Base-by-base conservation (phyloP, 2,329 filamentous ascomycete species). In the Colletotrichum agaves region DNA sequence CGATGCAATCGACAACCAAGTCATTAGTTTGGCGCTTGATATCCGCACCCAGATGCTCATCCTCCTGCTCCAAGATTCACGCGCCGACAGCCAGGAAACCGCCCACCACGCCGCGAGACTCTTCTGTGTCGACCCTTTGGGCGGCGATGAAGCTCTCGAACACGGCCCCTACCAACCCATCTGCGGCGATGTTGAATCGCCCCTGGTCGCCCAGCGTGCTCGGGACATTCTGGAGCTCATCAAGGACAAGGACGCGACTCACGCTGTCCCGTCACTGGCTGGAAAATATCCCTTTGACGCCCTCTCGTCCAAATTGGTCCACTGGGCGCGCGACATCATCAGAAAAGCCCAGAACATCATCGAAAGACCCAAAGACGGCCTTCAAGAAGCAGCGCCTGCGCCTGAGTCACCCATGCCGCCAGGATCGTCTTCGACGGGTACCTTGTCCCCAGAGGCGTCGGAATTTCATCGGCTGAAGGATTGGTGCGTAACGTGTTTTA, bases 1-100 rank as follows among this genome's bases (percentile, higher is more conserved):
- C 23, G 49, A 67, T 27, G 35, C 53, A 12, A 43, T 64, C 2
- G 70, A 71, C 13, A 44, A 74, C 3, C 67, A 71, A 4, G 67
- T 72, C 31, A 35, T 73, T 52, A 35, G 67, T 19, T 67, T 78
- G 7, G 76, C 76, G 3, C 70, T 83, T 23, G 72, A 77, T 4
- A 75, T 83, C 27, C 80, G 81, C 47, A 81, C 79, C 0, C 75
- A 76, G 55, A 71, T 73, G 41, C 71, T 77, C 47, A 75, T 83
- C 19, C 74, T 76, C 46, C 50, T 39, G 2, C 64, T 80, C 4
- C n/a, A 12, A 50, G 13, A 44, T 15, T 37, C 35, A 1, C 11
- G 13, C 35, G 3, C 8, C 44, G 6, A 27, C 2, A 27, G 27
- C 21, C 17, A 39, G 21, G 0, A 43, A 61, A 17, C 33, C 37